Base-by-base conservation (phyloP, 192 early-diverging fungal genomes). In the Backusella parvicylindrica region DNA sequence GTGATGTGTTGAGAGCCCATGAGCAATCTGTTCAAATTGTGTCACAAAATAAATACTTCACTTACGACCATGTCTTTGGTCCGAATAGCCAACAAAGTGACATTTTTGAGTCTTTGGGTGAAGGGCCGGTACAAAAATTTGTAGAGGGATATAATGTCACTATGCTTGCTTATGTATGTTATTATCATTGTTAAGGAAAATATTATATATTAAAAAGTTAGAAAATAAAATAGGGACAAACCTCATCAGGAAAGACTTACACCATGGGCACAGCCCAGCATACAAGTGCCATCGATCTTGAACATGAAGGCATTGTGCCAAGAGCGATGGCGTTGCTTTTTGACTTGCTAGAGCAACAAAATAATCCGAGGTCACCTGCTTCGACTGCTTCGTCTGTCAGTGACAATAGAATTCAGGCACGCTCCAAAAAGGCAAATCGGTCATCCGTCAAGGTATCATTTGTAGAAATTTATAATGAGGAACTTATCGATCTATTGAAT, bases 391-490 rank as follows among this genome's bases (percentile, higher is more conserved):
- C 75, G 16, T 49, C 66, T 33, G 63, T 63, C 31, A 38, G 50
- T 23, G 35, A 32, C n/a, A 33, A 35, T 35, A 72, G 60, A 23
- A 33, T 33, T 3, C 77, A 74, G 36, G 26, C 36, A 70, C 38
- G 32, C 30, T 63, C 63, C 28, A 60, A 60, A 60, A 60, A 60
- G 26, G 33, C 79, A 26, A 66, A 68, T 63, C 40, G 80, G 32
- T 88, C 77, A 23, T 69, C 76, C 13, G 83, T 93, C 28, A 85
- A 85, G 31, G 94, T 98, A 11, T 96, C 96, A 11, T 99, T 98
- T 84, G 79, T 99, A 31, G 97, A 99, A 76, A 89, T 98, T 9
- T 97, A 99, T 82, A 99, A 99, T 79, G 98, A 99, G 74, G 98
- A 99, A 38, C 83, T 98, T 49, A 91, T 96, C 21, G 98, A 99